These are phyloP conservation scores for Aspergillus novofumigatus DNA, from an alignment of 2,329 filamentous ascomycete genomes.

Conservation along the genomic window DNA sequence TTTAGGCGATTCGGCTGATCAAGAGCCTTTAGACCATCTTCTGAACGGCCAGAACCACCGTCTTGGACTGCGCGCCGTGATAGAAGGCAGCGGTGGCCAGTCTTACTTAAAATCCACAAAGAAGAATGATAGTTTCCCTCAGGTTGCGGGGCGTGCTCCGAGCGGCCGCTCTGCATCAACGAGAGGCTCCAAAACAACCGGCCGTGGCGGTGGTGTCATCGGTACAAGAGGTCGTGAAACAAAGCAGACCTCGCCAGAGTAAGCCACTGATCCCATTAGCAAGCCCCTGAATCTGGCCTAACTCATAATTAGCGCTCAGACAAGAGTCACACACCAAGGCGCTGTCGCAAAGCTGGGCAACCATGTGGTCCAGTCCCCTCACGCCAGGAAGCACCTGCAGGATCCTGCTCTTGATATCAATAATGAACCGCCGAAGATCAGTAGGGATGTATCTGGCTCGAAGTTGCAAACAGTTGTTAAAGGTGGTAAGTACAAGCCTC, in stretches of 20 bases:
- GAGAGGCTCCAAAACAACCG: conserved; percentile 5
- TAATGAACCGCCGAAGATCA: conserved; percentile 1
- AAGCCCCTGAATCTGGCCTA: not conserved
- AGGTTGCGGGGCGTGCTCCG: not conserved
- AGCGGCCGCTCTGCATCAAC: not conserved
- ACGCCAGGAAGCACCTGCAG: conserved; percentile 3
- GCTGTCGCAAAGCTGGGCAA: conserved; percentile 4
- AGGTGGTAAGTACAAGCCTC: conserved; percentile 3
- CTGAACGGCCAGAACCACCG: conserved; percentile 39
- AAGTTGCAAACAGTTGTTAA: not conserved
- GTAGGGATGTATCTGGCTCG: not conserved
- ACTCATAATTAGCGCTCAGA: not conserved
- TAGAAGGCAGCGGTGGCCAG: conserved; percentile 17
- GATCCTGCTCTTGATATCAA: conserved; percentile 20
- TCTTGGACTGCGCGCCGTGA: conserved; percentile 19
- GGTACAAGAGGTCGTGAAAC: conserved; percentile 18
- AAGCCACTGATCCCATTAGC: not conserved
- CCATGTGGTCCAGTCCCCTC: not conserved
- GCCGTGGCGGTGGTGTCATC: conserved; percentile 23
- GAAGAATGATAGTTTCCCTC: conserved; percentile 3
- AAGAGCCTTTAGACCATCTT: conserved; percentile 30
- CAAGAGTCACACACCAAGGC: conserved; percentile 1
- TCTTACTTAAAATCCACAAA: conserved; percentile 3
- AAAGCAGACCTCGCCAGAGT: not conserved
- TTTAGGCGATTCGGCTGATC: conserved; percentile 25